Evolutionary conservation across 345 rosid species (phyloP).

Genomic region (Jatropha curcas): DNA sequence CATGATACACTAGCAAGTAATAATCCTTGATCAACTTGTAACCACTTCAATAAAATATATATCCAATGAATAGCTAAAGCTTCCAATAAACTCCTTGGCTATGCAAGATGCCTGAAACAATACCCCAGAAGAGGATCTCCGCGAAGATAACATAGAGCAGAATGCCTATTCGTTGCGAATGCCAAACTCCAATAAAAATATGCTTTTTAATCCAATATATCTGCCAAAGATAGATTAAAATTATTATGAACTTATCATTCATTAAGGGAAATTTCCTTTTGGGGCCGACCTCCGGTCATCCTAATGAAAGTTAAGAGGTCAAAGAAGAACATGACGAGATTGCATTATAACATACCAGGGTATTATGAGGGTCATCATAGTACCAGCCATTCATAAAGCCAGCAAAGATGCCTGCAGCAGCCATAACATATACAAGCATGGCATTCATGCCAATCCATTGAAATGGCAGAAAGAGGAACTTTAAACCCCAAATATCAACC

Average conservation of each 20-base stretch:
- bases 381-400: slow-evolving; percentile 93
- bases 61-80: slow-evolving; percentile 35
- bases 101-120: slow-evolving; percentile 59
- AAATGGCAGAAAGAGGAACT: slow-evolving; percentile 53
- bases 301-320: neutral
- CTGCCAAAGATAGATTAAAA: slow-evolving; percentile 34
- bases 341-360: slow-evolving; percentile 45
- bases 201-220: slow-evolving; percentile 69
- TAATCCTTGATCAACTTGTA: neutral
- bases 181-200: slow-evolving; percentile 60
- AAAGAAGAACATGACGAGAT: neutral
- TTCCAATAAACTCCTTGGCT: slow-evolving; percentile 65
- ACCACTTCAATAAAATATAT: neutral
- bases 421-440: slow-evolving; percentile 94
- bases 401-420: slow-evolving; percentile 88
- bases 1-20: neutral
- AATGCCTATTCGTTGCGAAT: slow-evolving; percentile 56
- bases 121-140: slow-evolving; percentile 74
- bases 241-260: too few relatives aligned
- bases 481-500: slow-evolving; percentile 66
- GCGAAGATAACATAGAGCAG: slow-evolving; percentile 71
- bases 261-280: neutral
- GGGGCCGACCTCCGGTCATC: too few relatives aligned
- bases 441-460: slow-evolving; percentile 96
- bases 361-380: slow-evolving; percentile 59